These are phyloP conservation scores for Pseudopithomyces chartarum DNA, from an alignment of 2,329 filamentous ascomycete species.

Conservation along the genomic window DNA sequence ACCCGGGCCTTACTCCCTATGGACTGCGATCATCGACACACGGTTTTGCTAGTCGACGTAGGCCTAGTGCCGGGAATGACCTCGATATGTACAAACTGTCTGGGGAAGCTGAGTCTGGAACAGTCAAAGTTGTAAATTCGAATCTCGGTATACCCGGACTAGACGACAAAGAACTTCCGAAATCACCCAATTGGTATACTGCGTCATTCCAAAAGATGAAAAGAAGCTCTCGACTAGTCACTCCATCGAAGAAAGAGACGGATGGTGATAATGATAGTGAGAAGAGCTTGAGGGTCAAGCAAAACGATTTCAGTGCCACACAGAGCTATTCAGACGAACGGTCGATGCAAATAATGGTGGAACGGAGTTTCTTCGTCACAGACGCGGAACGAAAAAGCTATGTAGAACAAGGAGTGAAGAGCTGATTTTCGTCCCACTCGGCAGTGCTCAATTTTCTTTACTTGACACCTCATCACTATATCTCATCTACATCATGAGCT, in stretches of 20 bases:
- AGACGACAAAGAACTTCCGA: background rate
- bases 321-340: conserved; percentile 19
- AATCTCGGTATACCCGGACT: conserved; percentile 17
- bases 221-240: background rate
- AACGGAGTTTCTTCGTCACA: conserved; percentile 35
- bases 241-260: conserved; percentile 10
- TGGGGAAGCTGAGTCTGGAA: conserved; percentile 15
- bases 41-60: conserved; percentile 15
- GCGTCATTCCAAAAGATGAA: conserved; percentile 9
- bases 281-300: conserved; percentile 26
- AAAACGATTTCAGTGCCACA: background rate
- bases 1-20: conserved; percentile 26
- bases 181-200: conserved; percentile 14
- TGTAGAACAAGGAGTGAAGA: background rate
- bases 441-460: background rate
- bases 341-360: conserved; percentile 36
- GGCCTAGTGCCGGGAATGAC: conserved; percentile 19
- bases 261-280: conserved; percentile 22
- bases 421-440: background rate
- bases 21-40: conserved; percentile 20
- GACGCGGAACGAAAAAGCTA: conserved; percentile 28
- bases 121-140: conserved; percentile 16
- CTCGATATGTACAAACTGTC: conserved; percentile 29
- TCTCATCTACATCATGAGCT: no score
- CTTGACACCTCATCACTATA: background rate